These are phyloP conservation scores for Pyrenochaeta sp. DNA, from an alignment of 2,329 filamentous ascomycete genomes.

Conservation along the genomic window DNA sequence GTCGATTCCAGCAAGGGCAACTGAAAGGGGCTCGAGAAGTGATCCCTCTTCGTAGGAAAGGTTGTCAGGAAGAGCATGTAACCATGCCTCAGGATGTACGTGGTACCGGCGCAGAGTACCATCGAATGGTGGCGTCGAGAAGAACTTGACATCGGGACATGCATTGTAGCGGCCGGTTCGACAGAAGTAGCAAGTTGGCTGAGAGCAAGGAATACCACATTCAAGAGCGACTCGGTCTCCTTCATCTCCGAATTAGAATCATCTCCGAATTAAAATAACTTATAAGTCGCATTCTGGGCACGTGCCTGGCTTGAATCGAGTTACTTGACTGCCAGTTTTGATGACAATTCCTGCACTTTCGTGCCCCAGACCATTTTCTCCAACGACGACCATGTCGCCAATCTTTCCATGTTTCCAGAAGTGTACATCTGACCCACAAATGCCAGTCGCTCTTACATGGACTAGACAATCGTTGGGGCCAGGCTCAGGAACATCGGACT, in stretches of 20 bases:
- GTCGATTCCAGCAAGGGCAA: constrained; percentile 10
- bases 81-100: constrained; percentile 13
- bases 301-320: constrained; percentile 20
- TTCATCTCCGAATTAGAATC: neutral
- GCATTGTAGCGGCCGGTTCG: constrained; percentile 16
- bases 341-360: constrained; percentile 23
- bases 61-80: constrained; percentile 9
- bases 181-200: constrained; percentile 14
- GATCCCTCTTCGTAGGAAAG: constrained; percentile 14
- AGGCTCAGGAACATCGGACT: constrained; percentile 28
- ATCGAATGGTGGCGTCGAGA: constrained; percentile 17
- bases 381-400: constrained; percentile 14
- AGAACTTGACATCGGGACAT: constrained; percentile 14
- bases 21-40: constrained; percentile 14
- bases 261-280: neutral
- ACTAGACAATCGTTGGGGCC: constrained; percentile 39
- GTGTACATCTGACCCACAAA: constrained; percentile 39
- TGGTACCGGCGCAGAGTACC: constrained; percentile 15
- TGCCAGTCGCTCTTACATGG: constrained; percentile 43
- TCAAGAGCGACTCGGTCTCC: constrained; percentile 27
- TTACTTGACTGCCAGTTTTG: constrained; percentile 17
- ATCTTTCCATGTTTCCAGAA: constrained; percentile 17
- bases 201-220: constrained; percentile 20
- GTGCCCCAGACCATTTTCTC: constrained; percentile 24
- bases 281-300: neutral